Base-by-base conservation (phyloP, 2,329 filamentous ascomycete genomes). In the Colletotrichum tanaceti region DNA sequence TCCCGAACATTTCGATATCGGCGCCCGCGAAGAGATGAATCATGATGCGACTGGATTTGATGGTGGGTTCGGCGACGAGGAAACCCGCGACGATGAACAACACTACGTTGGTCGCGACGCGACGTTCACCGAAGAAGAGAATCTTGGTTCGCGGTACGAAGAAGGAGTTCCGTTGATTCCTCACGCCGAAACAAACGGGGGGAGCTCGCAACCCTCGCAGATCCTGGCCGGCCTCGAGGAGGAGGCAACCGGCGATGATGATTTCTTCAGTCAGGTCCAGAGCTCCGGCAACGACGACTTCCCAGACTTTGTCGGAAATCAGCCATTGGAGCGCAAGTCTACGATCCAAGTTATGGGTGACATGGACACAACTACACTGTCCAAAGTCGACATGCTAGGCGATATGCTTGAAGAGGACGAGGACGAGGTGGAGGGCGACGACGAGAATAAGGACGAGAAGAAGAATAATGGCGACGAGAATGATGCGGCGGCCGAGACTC, bases 91-190 rank as follows among this genome's bases (percentile, higher is more conserved):
- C 63, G 71, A 74, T 69, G 32, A 35, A 35, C 39, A 78, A 9
- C 78, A 81, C 50, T 80, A 78, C 10, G 76, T 84, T 53, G 84
- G 84, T 10, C 81, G 84, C 16, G 81, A 85, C 22, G 70, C 84
- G 0, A 75, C 78, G 24, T 80, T 77, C 49, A 70, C 76, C 1
- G 78, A 81, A 14, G 81, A 81, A 43, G 80, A 84, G 44, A 80
- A 80, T 24, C 79, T 81, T 1, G 86, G 90, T 32, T 85, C 86
- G 28, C 86, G 91, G 52, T 93, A 86, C 71, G 90, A 92, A 66
- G 91, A 93, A 78, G 91, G 91, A 0, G 68, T 93, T 5, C 90
- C 91, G 1, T 78, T 93, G 68, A 88, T 88, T 73, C 81, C 83
- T 22, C 77, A 80, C 57, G 63, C 75, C 3, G 72, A 79, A 47